phyloP scores from a whole-genome alignment of 208 protist species.

The Sergeia podlipaevii region DNA sequence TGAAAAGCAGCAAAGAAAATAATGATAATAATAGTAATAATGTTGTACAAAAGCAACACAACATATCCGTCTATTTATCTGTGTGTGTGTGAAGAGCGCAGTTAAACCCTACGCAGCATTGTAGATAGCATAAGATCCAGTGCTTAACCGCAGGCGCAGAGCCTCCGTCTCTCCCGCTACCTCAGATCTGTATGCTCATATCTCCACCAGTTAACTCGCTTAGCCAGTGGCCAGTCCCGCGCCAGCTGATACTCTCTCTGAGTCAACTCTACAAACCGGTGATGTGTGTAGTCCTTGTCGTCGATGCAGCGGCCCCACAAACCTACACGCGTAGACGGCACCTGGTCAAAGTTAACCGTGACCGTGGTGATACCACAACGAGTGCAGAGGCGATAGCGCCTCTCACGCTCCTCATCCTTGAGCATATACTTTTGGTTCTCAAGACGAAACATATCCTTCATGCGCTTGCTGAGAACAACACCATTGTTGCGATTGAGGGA shows the following conservation, averaged over 20 bases:
- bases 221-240: conserved; percentile 65
- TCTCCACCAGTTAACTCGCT: conserved; percentile 82
- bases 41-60: no score
- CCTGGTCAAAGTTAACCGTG: conserved; percentile 80
- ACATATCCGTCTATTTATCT: no score
- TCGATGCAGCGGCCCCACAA: conserved; percentile 80
- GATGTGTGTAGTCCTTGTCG: conserved; percentile 87
- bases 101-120: no score
- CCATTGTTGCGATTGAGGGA: conserved; percentile 40
- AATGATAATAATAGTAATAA: no score
- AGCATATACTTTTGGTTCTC: conserved; percentile 84
- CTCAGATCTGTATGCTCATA: conserved; percentile 31
- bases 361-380: conserved; percentile 83
- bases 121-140: no score
- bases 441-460: conserved; percentile 77
- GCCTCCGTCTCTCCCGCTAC: not conserved
- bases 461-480: conserved; percentile 49
- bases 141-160: not conserved
- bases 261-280: conserved; percentile 63
- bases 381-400: conserved; percentile 81
- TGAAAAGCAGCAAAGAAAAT: no score
- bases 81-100: no score
- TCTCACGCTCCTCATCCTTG: conserved; percentile 55
- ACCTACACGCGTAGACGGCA: conserved; percentile 79
- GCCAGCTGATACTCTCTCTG: conserved; percentile 71